A percentile compares a stretch with the other conserved stretches of the same genome.
phyloP scores from a whole-genome alignment of 1,284 basidiomycete species.

The Ustilago bromivora region DNA sequence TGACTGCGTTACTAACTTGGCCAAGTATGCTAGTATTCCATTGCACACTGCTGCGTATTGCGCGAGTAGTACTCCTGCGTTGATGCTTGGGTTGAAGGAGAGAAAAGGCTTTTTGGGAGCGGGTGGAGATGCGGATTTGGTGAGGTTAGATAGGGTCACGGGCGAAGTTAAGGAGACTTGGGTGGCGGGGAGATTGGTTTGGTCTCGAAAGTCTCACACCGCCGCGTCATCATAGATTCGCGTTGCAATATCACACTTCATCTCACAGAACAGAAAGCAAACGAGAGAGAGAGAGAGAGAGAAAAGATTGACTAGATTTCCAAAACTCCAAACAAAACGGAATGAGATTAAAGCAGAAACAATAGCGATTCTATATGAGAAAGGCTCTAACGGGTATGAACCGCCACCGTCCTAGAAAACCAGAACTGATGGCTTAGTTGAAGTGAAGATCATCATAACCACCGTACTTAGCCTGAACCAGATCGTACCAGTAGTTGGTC shows the following conservation, averaged over 20 bases:
- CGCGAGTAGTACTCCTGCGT: conserved; percentile 84
- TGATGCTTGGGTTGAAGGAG: conserved; percentile 80
- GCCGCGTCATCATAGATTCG: background rate
- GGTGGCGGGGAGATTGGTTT: conserved; percentile 76
- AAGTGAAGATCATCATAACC: conserved; percentile 40
- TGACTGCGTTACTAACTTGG: conserved; percentile 84
- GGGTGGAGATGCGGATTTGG: conserved; percentile 82
- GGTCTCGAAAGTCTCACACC: conserved; percentile 8
- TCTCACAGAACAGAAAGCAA: background rate
- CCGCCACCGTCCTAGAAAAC: background rate
- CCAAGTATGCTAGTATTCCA: conserved; percentile 82
- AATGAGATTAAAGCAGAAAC: conserved; percentile 3
- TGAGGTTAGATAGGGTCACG: conserved; percentile 78
- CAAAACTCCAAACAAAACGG: background rate
- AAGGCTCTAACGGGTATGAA: conserved; percentile 1
- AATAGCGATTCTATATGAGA: background rate
- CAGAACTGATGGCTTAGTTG: conserved; percentile 13
- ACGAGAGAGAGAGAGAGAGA: background rate
- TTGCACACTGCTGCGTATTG: conserved; percentile 85
- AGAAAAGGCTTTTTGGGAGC: conserved; percentile 82
- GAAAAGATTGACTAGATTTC: background rate
- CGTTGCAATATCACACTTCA: conserved; percentile 1
- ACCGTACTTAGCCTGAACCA: conserved; percentile 54
- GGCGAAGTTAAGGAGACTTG: conserved; percentile 82
- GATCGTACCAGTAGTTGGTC: conserved; percentile 61